Percentiles rank a stretch among this genome's conserved stretches.
Evolutionary conservation across 768 basidiomycete genomes (phyloP).

Genomic region (Psilocybe azurescens): DNA sequence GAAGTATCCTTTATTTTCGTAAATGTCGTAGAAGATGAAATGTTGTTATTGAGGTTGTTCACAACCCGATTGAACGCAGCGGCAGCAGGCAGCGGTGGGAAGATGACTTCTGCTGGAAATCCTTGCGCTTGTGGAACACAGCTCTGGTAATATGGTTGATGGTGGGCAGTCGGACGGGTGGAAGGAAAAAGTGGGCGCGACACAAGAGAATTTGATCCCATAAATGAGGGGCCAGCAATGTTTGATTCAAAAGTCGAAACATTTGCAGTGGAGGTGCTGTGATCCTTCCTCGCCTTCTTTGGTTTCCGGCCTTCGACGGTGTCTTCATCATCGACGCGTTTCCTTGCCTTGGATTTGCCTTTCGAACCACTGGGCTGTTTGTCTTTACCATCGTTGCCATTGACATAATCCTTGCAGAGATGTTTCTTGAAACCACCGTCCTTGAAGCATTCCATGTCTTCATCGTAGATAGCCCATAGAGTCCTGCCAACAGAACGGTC

Average conservation of each 20-base stretch:
- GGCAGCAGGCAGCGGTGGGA: slow-evolving; percentile 70
- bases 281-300: slow-evolving; percentile 54
- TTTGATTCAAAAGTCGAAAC: slow-evolving; percentile 26
- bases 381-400: slow-evolving; percentile 40
- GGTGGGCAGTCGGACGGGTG: slow-evolving; percentile 61
- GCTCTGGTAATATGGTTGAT: slow-evolving; percentile 77
- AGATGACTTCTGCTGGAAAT: slow-evolving; percentile 66
- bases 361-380: slow-evolving; percentile 30
- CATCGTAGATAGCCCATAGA: slow-evolving; percentile 87
- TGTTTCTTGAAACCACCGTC: slow-evolving; percentile 83
- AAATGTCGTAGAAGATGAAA: slow-evolving; percentile 30
- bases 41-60: slow-evolving; percentile 17
- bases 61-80: slow-evolving; percentile 38
- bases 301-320: slow-evolving; percentile 42
- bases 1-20: slow-evolving; percentile 15
- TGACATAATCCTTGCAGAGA: slow-evolving; percentile 52
- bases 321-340: slow-evolving; percentile 46
- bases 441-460: slow-evolving; percentile 82
- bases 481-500: slow-evolving; percentile 82
- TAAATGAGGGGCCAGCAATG: slow-evolving; percentile 28
- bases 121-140: slow-evolving; percentile 51
- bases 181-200: slow-evolving; percentile 54
- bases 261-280: slow-evolving; percentile 23
- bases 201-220: slow-evolving; percentile 30
- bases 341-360: slow-evolving; percentile 40